phyloP scores from a whole-genome alignment of 345 rosid genomes.

The Hibiscus trionum region DNA sequence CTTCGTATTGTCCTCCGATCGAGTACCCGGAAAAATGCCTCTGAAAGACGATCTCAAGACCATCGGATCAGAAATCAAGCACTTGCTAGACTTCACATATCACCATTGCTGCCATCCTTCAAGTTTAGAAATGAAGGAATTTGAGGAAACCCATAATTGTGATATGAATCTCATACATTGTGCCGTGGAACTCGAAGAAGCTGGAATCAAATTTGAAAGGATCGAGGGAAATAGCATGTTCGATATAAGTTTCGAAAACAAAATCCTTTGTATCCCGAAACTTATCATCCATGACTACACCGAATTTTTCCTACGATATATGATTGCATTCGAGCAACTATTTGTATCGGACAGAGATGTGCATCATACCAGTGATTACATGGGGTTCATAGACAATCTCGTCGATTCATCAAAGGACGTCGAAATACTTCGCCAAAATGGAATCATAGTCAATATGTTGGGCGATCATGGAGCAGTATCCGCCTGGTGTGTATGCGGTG shows the following conservation, averaged over 20 bases:
- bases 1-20: not conserved
- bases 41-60: not conserved
- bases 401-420: not conserved
- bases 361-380: not conserved
- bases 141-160: not conserved
- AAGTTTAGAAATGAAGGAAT: not conserved
- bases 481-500: too few species aligned
- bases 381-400: not conserved
- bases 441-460: not conserved
- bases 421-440: not conserved
- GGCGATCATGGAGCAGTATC: not conserved
- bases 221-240: not conserved
- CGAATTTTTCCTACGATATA: conserved; percentile 13
- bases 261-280: not conserved
- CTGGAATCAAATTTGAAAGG: conserved; percentile 19
- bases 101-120: not conserved
- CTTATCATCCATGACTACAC: not conserved
- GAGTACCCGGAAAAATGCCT: not conserved
- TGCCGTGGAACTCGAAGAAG: conserved; percentile 17
- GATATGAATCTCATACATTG: not conserved
- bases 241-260: conserved; percentile 14
- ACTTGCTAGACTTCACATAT: not conserved
- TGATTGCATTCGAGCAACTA: not conserved
- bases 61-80: not conserved
- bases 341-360: not conserved